Percentiles rank a stretch among this genome's conserved stretches.
Conservation (phyloP, 768 basidiomycete species). For the Sarcodon sp. region DNA sequence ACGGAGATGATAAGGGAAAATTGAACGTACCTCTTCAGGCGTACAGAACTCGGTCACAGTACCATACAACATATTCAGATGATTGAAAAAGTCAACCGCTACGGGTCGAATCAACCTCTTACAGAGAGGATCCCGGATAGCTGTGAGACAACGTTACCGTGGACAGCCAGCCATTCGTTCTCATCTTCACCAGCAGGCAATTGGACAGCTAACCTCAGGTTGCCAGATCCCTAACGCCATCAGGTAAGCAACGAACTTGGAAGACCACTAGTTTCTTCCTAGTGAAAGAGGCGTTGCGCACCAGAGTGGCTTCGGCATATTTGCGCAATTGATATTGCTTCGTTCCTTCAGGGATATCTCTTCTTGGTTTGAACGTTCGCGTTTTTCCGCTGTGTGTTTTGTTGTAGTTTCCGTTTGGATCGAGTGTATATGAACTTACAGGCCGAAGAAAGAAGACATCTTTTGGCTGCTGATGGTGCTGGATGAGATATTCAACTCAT, state of each 20-base stretch:
- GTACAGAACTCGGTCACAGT: constrained; percentile 98
- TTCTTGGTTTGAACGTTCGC: constrained; percentile 92
- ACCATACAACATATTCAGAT: constrained; percentile 98
- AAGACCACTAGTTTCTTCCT: background rate
- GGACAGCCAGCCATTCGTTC: constrained; percentile 99
- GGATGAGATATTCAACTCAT: background rate
- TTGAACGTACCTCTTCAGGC: constrained; percentile 60
- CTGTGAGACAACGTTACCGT: constrained; percentile 39
- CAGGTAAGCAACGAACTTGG: background rate
- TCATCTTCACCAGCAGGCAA: constrained; percentile 94
- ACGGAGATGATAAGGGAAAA: background rate
- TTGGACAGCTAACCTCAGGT: constrained; percentile 82
- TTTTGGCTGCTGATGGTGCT: constrained; percentile 1
- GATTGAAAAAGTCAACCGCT: constrained; percentile 99
- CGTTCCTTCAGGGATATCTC: constrained; percentile 89
- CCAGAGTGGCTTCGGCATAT: constrained; percentile 93
- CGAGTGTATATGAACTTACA: constrained; percentile 35
- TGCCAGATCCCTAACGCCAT: constrained; percentile 73
- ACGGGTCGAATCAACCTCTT: background rate
- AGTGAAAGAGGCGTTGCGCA: constrained; percentile 18
- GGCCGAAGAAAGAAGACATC: constrained; percentile 85
- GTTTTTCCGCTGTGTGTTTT: constrained; percentile 61
- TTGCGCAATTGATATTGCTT: constrained; percentile 98
- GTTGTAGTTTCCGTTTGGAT: background rate
- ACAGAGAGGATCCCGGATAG: background rate